Evolutionary conservation across 164 flowering plant species (phyloP).

Genomic region (Santalum album): DNA sequence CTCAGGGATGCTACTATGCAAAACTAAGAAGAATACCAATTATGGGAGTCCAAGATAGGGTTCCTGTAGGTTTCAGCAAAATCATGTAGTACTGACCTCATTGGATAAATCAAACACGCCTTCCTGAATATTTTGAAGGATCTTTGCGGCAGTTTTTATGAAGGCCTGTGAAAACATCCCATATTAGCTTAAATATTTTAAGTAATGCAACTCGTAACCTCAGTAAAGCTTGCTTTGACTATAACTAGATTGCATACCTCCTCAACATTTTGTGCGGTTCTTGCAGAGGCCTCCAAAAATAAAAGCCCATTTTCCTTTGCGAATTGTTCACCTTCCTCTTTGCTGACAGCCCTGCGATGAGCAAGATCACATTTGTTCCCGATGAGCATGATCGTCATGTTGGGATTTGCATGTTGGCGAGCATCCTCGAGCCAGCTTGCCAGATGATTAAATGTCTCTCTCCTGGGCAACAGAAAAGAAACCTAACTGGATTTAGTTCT

Average conservation of each 20-base stretch:
- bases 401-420: slow-evolving; percentile 78
- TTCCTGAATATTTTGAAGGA: slow-evolving; percentile 76
- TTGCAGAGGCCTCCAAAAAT: slow-evolving; percentile 86
- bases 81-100: slow-evolving; percentile 37
- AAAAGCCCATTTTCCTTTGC: slow-evolving; percentile 85
- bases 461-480: slow-evolving; percentile 27
- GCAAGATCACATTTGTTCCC: slow-evolving; percentile 83
- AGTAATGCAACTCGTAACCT: neutral
- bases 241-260: slow-evolving; percentile 33
- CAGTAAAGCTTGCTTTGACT: neutral
- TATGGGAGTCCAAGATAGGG: neutral
- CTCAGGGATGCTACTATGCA: no score
- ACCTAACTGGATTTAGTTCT: slow-evolving; percentile 2
- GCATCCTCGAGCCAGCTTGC: slow-evolving; percentile 95
- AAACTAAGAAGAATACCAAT: no score
- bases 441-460: slow-evolving; percentile 87
- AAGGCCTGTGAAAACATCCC: slow-evolving; percentile 45
- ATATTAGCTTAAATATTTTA: neutral
- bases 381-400: slow-evolving; percentile 78
- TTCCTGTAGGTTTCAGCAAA: neutral
- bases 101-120: slow-evolving; percentile 77
- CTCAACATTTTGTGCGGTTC: slow-evolving; percentile 81
- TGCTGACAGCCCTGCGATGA: slow-evolving; percentile 77
- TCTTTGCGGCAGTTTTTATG: slow-evolving; percentile 66
- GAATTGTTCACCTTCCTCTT: slow-evolving; percentile 91